Base-by-base conservation (phyloP, 768 basidiomycete genomes). In the Boletus subcaerulescens region DNA sequence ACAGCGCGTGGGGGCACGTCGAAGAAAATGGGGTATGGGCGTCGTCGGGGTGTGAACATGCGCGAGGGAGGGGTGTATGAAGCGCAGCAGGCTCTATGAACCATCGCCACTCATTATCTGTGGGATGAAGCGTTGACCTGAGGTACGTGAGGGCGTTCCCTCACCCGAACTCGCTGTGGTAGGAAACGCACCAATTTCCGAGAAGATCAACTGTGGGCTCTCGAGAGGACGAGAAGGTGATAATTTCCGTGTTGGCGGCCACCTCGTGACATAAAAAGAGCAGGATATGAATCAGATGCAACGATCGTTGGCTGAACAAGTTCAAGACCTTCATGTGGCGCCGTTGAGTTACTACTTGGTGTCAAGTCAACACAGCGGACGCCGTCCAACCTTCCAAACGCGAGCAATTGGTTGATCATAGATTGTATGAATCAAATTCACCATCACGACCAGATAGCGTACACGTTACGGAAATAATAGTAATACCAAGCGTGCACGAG, bases 211-310 rank as follows among this genome's bases (percentile, higher is more conserved):
- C 57, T 10, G 52, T 15, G 42, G 32, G 45, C 56, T 15, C 61
- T 40, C 66, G 67, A 15, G 68, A 60, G 44, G 74, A 70, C 24
- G 64, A 65, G 63, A 87, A 83, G 65, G 82, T 83, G 65, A 83
- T 68, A 60, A 87, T 86, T 71, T 87, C 84, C 35, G 86, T 87
- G 67, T 87, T 86, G 20, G 78, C 83, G 48, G 70, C 60, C 32
- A 58, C 71, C 38, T 50, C 45, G 55, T 71, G 66, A 60, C 62
- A 68, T 58, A 64, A 56, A 42, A 65, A 47, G 45, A 32, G 56
- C 2, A 70, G 42, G 32, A 59, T 24, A 50, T 20, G 42, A 26
- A 52, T 42, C 31, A 60, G 57, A 55, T 49, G 47, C 39, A 60
- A 53, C 29, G 60, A 56, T 57, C 53, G 60, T 42, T 38, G 52